Evolutionary conservation across 768 basidiomycete species (phyloP), one percentile per base, ranked within the genome.

Genomic region (Hydnum rufescens): DNA sequence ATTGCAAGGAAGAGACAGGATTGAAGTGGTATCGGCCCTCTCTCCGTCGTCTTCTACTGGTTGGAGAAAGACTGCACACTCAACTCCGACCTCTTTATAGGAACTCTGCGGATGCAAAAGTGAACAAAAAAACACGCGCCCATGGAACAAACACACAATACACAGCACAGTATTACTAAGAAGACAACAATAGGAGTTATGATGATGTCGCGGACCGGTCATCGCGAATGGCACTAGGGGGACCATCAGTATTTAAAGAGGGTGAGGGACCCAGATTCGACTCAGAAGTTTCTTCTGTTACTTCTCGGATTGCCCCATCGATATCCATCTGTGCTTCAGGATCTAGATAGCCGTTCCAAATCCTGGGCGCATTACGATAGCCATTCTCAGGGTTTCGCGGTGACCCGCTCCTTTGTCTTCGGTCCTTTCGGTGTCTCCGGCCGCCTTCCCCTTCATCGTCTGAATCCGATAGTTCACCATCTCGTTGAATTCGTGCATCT

Each of bases 381-480:
- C n/a, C n/a, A 22, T 22, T 13, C 36, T 39, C 36, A 22, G 36
- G 13, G 36, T 13, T n/a, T 13, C 36, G 36, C 36, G 36, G 36
- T 39, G 22, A 13, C 36, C 13, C 13, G 22, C 22, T 13, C 13
- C 22, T 39, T 22, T 25, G 44, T 25, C 26, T 47, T 13, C 55
- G 28, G 53, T 49, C 54, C 26, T 52, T n/a, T n/a, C 52, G 39
- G 30, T 89, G 73, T 54, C 80, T 71, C 52, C 90, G 74, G 1
- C 80, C 85, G 43, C 86, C 90, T 59, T 83, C 82, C 18, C 88
- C 92, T 66, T 99, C 95, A 62, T 99, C 95, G 57, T 99, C 95
- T 1, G 95, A 97, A 64, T 99, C 95, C 4, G 89, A 95, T 8
- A 95, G 72, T 60, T 92, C 87, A 22, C 82, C 83, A 36, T 93